A percentile compares a stretch with the other conserved stretches of the same genome.
phyloP scores from a whole-genome alignment of 1,139 yeast species.

The Suhomyces maxii region DNA sequence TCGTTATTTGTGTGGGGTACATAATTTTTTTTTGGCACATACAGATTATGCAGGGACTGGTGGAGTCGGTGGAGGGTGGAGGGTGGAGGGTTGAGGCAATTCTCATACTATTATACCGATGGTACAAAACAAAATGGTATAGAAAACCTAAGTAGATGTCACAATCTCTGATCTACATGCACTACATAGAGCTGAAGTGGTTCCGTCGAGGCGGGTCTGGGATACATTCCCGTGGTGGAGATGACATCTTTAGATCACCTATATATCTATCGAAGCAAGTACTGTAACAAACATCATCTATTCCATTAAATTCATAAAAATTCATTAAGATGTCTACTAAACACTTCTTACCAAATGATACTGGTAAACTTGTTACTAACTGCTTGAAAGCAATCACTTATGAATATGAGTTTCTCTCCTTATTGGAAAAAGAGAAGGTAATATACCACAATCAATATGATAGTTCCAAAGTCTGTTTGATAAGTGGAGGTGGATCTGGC shows the following conservation, averaged over 20 bases:
- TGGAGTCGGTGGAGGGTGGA: background rate
- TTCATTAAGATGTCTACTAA: background rate
- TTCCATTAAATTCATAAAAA: background rate
- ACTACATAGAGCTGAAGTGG: too few relatives aligned
- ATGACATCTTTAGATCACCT: background rate
- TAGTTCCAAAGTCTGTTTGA: background rate
- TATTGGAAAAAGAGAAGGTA: constrained; percentile 1
- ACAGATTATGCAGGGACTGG: background rate
- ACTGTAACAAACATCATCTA: background rate
- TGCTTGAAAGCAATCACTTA: constrained; percentile 1
- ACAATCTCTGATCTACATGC: too few relatives aligned
- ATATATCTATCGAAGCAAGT: background rate
- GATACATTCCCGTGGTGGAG: too few relatives aligned
- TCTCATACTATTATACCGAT: background rate
- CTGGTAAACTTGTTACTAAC: background rate
- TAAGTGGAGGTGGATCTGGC: constrained; percentile 1
- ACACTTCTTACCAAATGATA: constrained; percentile 1
- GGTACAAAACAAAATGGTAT: background rate
- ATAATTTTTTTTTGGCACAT: background rate
- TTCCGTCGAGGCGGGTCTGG: too few relatives aligned
- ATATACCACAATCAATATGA: background rate
- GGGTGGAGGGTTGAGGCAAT: background rate
- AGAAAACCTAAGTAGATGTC: background rate
- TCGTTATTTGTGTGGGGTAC: background rate
- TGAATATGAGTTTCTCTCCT: background rate